A percentile compares a stretch with the other conserved stretches of the same genome.
Evolutionary conservation across 108 stramenopile genomes (phyloP).

Genomic region (Cyclotella sp.): DNA sequence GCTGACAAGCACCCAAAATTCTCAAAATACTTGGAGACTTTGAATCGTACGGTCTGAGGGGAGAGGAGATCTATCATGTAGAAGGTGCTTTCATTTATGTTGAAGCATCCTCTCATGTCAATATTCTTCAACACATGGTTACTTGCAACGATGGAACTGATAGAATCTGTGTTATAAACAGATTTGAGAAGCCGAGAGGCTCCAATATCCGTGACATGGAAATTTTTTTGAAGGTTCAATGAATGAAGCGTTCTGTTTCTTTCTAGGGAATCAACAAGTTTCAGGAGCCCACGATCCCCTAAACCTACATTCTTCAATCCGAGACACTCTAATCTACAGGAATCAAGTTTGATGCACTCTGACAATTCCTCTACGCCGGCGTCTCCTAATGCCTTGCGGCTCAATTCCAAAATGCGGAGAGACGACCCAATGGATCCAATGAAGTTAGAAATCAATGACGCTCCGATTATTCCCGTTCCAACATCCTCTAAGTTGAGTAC

Average conservation of each 20-base stretch:
- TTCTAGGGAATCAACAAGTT: constrained; percentile 16
- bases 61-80: neutral
- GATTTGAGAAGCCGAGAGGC: constrained; percentile 16
- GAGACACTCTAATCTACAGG: constrained; percentile 39
- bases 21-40: constrained; percentile 15
- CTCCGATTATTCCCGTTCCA: constrained; percentile 6
- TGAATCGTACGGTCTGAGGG: neutral
- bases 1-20: constrained; percentile 4
- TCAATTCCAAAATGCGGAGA: constrained; percentile 47
- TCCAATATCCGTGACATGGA: constrained; percentile 24
- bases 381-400: constrained; percentile 56
- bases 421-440: constrained; percentile 9
- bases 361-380: constrained; percentile 52
- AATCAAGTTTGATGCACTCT: constrained; percentile 31
- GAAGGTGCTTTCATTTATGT: neutral
- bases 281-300: constrained; percentile 44
- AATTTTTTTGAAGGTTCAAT: constrained; percentile 26
- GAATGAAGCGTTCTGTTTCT: constrained; percentile 21
- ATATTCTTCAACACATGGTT: constrained; percentile 33
- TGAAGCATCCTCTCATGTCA: constrained; percentile 26
- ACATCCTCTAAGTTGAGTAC: constrained; percentile 19
- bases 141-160: constrained; percentile 21
- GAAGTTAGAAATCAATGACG: constrained; percentile 7
- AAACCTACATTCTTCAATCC: constrained; percentile 53
- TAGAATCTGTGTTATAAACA: constrained; percentile 16